Percentiles rank a stretch among this genome's conserved stretches.
Conservation (phyloP, 768 basidiomycete species). For the Pleurotus platypus region DNA sequence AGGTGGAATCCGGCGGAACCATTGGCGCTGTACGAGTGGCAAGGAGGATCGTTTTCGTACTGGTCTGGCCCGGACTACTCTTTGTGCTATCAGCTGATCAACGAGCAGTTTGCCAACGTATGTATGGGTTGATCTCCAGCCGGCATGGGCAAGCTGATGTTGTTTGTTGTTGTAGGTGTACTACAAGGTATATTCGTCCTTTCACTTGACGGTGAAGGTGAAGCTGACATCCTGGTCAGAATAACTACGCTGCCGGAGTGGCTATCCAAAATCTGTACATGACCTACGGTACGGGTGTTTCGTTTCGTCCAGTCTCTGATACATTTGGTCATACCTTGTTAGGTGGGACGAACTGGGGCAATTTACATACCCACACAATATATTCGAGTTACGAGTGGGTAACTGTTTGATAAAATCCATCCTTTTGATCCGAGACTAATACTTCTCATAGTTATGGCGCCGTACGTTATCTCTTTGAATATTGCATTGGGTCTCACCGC, state of each 20-base stretch:
- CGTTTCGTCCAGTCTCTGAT: neutral
- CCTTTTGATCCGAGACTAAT: neutral
- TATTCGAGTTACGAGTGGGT: constrained; percentile 36
- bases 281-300: constrained; percentile 30
- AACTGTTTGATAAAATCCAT: neutral
- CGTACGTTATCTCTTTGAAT: constrained; percentile 12
- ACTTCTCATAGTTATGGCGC: constrained; percentile 20
- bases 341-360: constrained; percentile 36
- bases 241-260: constrained; percentile 31
- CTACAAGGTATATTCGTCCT: constrained; percentile 22
- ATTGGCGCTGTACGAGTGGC: constrained; percentile 34
- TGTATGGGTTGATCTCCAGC: neutral
- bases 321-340: neutral
- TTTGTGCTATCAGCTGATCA: constrained; percentile 29
- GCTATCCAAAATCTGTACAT: constrained; percentile 32
- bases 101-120: constrained; percentile 35
- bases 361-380: constrained; percentile 31
- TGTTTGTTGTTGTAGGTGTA: constrained; percentile 19
- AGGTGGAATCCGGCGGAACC: constrained; percentile 30
- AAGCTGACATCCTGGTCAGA: constrained; percentile 15
- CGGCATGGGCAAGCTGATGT: neutral
- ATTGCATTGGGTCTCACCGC: neutral
- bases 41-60: constrained; percentile 34
- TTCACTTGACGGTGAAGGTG: neutral
- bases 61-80: constrained; percentile 34